phyloP scores from a whole-genome alignment of 2,329 filamentous ascomycete species.

The Aureobasidium sp. region DNA sequence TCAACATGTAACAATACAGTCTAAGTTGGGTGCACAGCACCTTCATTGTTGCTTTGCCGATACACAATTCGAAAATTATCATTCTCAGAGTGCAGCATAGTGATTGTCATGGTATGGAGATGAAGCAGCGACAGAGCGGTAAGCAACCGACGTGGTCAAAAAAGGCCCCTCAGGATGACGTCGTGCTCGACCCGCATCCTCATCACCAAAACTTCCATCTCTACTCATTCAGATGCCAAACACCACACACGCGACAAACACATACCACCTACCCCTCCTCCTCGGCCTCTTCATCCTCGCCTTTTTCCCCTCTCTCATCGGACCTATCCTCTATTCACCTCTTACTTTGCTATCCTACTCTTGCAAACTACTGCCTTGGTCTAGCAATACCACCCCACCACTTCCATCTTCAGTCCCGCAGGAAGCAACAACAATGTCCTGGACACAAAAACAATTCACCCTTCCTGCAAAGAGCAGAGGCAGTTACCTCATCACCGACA shows the following conservation, averaged over 20 bases:
- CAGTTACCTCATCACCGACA: slow-evolving; percentile 81
- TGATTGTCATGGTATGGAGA: too few species aligned
- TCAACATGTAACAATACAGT: background rate
- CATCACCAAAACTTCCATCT: background rate
- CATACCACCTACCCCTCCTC: slow-evolving; percentile 31
- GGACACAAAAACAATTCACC: slow-evolving; percentile 78
- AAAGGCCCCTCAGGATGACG: background rate
- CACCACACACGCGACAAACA: slow-evolving; percentile 28
- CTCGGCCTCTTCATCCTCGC: slow-evolving; percentile 42
- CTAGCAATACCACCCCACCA: slow-evolving; percentile 22
- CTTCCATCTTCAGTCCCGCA: slow-evolving; percentile 17
- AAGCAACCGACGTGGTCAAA: background rate
- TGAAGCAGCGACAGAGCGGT: background rate
- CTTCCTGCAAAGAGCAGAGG: slow-evolving; percentile 72
- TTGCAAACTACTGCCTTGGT: slow-evolving; percentile 19
- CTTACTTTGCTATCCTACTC: slow-evolving; percentile 23
- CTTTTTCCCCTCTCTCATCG: slow-evolving; percentile 44
- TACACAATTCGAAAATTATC: background rate
- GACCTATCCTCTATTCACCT: slow-evolving; percentile 31
- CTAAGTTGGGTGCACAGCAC: background rate
- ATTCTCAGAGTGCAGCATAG: too few species aligned
- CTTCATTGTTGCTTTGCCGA: background rate
- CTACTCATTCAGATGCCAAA: background rate
- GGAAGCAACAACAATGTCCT: slow-evolving; percentile 41
- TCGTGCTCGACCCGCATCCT: background rate